Evolutionary conservation across 495 filamentous ascomycete species (phyloP).

Genomic region (Margaritispora aquatica): DNA sequence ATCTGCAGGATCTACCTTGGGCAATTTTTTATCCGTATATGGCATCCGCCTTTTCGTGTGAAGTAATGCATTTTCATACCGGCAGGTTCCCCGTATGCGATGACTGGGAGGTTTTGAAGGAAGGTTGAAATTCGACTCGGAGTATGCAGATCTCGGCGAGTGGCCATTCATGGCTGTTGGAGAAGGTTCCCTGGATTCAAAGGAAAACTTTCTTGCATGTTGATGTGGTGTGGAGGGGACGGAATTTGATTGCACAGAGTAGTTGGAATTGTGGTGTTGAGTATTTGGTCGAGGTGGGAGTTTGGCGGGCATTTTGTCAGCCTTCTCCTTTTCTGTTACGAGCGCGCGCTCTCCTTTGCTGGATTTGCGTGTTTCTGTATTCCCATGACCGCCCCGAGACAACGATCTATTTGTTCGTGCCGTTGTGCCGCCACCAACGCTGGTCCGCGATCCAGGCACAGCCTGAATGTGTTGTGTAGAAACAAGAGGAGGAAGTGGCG

Average conservation of each 20-base stretch:
- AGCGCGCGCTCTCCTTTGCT: constrained; percentile 49
- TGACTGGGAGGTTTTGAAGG: constrained; percentile 55
- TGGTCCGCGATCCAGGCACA: constrained; percentile 41
- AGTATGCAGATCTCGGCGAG: constrained; percentile 85
- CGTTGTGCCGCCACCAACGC: constrained; percentile 40
- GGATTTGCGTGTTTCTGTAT: constrained; percentile 38
- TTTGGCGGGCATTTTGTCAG: constrained; percentile 42
- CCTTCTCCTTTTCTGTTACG: constrained; percentile 44
- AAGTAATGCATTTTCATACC: constrained; percentile 72
- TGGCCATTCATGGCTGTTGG: constrained; percentile 67
- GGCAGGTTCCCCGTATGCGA: constrained; percentile 54
- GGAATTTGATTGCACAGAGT: constrained; percentile 68
- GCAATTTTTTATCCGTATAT: constrained; percentile 72
- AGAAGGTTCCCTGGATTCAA: constrained; percentile 80
- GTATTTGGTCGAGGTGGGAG: constrained; percentile 17
- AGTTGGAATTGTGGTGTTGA: constrained; percentile 25
- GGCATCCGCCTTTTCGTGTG: constrained; percentile 77
- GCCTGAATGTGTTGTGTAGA: constrained; percentile 41
- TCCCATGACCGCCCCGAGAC: constrained; percentile 52
- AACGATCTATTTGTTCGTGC: constrained; percentile 31
- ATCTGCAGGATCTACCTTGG: constrained; percentile 60
- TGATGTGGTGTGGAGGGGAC: constrained; percentile 93
- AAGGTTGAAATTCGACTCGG: constrained; percentile 71
- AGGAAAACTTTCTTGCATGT: constrained; percentile 75
- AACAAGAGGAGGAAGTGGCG: constrained; percentile 38